Base-by-base conservation (phyloP, 1,139 yeast genomes). In the Taphrina wiesneri region DNA sequence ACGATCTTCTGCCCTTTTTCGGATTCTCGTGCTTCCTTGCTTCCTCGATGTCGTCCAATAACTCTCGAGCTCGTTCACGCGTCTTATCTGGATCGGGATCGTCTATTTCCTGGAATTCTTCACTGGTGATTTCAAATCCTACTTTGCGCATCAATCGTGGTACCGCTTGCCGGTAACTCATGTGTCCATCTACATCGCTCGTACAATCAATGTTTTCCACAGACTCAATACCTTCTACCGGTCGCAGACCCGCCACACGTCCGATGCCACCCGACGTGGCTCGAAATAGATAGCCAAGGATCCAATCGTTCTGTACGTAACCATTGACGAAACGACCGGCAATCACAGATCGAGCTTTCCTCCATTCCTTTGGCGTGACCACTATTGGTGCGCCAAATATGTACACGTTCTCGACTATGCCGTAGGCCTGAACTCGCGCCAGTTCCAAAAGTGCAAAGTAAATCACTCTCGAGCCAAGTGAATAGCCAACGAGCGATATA, bases 231-330 rank as follows among this genome's bases (percentile, higher is more conserved):
- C 79, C 81, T 54, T 84, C 86, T 47, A 92, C 82, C 0, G 93
- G 87, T 0, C 96, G 86, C 49, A 95, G 80, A 0, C 99, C 99
- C 7, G 95, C 95, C 60, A 95, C 95, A 17, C 89, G 83, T 73
- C 89, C 87, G 62, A 95, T 80, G 0, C 99, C 98, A 67, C 99
- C 98, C 67, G 95, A 86, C 0, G 98, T 92, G 0, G 99, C 99
- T 71, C 99, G 81, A 77, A 93, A 95, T 51, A 95, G 78, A 75
- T 95, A 95, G 0, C 99, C 99, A 68, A 95, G 80, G 70, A 95
- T 87, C 99, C 99, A 95, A 77, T 95, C 99, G 73, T 88, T 91
- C 70, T 85, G 84, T 1, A 97, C 89, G 75, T 85, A 95, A 0
- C 97, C 98, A 75, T 91, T 93, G 51, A 93, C 85, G 74, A 90